Percentiles rank a stretch among this genome's conserved stretches.
phyloP scores from a whole-genome alignment of 768 basidiomycete genomes.

The Boletus insuetus region DNA sequence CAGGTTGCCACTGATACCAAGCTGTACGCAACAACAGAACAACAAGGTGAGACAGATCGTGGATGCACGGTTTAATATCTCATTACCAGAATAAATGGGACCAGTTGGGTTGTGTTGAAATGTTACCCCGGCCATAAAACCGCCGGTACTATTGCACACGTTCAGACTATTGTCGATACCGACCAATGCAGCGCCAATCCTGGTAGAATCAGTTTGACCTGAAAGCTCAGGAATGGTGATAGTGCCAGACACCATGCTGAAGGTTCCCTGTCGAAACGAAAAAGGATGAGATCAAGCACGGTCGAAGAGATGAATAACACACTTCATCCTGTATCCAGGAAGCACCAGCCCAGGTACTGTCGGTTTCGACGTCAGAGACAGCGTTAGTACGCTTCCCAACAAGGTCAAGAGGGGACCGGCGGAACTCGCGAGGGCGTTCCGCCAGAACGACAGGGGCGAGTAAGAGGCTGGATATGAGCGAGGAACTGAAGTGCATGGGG shows the following conservation, averaged over 20 bases:
- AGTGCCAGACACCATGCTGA: neutral
- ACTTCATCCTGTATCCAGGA: neutral
- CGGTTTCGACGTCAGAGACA: neutral
- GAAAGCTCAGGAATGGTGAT: neutral
- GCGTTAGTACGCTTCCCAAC: neutral
- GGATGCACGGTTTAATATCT: no score
- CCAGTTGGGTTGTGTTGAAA: neutral
- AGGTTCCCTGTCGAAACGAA: constrained; percentile 1
- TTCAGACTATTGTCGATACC: constrained; percentile 1
- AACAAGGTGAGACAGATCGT: neutral
- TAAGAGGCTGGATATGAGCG: neutral
- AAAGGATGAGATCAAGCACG: neutral
- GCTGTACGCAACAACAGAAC: neutral
- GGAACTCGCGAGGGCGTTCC: neutral
- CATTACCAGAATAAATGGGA: neutral
- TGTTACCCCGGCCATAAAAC: constrained; percentile 2
- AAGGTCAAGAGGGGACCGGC: no score
- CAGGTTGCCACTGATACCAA: constrained; percentile 7
- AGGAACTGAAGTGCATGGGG: neutral
- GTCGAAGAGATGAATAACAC: neutral
- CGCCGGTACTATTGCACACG: neutral
- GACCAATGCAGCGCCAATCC: neutral
- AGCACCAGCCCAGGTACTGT: constrained; percentile 7
- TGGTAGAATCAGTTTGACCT: neutral
- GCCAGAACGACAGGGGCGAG: neutral